Evolutionary conservation across 176 grass and related monocot species (phyloP).

Genomic region (Eragrostis curvula): DNA sequence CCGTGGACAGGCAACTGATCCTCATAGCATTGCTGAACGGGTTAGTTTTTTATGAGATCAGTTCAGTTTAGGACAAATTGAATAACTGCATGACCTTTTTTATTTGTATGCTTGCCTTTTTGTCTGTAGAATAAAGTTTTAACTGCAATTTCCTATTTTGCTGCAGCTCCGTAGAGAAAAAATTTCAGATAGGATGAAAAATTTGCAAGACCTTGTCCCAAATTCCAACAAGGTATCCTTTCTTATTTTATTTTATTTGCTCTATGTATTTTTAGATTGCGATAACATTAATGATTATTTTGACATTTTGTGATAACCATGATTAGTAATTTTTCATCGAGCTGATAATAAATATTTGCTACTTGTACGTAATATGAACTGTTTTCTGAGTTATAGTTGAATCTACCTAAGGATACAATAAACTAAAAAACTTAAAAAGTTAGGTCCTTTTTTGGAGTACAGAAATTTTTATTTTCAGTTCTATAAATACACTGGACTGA

Average conservation of each 20-base stretch:
- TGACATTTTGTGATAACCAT: not conserved
- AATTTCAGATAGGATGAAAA: constrained; percentile 88
- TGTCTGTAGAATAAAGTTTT: constrained; percentile 15
- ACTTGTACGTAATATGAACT: constrained; percentile 14
- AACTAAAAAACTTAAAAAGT: not conserved
- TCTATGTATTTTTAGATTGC: not conserved
- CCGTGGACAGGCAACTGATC: constrained; percentile 79
- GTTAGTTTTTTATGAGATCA: constrained; percentile 39
- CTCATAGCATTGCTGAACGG: constrained; percentile 89
- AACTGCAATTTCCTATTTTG: constrained; percentile 25
- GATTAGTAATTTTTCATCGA: not conserved
- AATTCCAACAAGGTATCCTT: constrained; percentile 71
- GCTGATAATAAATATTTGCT: not conserved
- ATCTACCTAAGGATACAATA: not conserved
- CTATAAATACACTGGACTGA: constrained; percentile 15
- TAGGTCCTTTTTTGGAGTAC: not conserved
- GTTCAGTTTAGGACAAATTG: constrained; percentile 3
- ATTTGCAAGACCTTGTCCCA: constrained; percentile 76
- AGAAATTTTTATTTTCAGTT: not conserved
- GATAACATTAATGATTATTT: not conserved
- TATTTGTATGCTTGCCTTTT: constrained; percentile 12
- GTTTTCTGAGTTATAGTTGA: not conserved
- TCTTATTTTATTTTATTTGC: not conserved
- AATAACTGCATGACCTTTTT: constrained; percentile 26
- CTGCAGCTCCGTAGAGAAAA: constrained; percentile 84